Evolutionary conservation across 208 protist genomes (phyloP).

Genomic region (Leishmania mexicana): DNA sequence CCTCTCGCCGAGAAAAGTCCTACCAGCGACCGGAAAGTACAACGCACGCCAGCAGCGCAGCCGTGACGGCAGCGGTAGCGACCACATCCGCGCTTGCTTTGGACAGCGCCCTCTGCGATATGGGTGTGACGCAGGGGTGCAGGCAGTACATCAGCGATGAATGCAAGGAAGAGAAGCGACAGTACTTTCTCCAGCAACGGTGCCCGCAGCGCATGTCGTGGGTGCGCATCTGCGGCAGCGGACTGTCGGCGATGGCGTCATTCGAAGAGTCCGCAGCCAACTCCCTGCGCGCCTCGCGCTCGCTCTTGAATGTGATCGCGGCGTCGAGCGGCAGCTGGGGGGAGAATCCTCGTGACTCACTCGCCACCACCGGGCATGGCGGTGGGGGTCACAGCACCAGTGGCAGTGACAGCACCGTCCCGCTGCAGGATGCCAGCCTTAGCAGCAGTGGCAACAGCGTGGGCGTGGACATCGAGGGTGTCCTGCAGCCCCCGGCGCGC

Average conservation of each 20-base stretch:
- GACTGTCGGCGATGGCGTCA: conserved; percentile 8
- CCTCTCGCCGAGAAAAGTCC: not conserved
- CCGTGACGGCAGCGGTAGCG: not conserved
- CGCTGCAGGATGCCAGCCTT: not conserved
- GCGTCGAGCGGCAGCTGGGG: not conserved
- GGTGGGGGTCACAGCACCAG: not conserved
- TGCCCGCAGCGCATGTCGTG: conserved; percentile 24
- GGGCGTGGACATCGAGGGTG: not conserved
- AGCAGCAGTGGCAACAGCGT: not conserved
- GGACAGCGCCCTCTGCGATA: not conserved
- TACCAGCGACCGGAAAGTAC: not conserved
- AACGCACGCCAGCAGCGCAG: not conserved
- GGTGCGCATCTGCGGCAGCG: conserved; percentile 7
- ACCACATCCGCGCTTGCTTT: not conserved
- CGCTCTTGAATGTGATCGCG: not conserved
- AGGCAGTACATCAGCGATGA: conserved; percentile 22
- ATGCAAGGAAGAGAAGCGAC: conserved; percentile 19
- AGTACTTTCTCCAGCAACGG: conserved; percentile 28
- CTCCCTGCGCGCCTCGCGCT: conserved; percentile 18
- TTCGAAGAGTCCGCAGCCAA: conserved; percentile 17
- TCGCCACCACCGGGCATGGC: not conserved
- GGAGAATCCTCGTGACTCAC: not conserved
- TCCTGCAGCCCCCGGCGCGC: conserved; percentile 31
- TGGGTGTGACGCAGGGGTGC: conserved; percentile 27
- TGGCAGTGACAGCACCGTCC: not conserved